Evolutionary conservation across 257 asterid genomes (phyloP), one percentile per base, ranked within the genome.

Genomic region (Mitragyna speciosa): DNA sequence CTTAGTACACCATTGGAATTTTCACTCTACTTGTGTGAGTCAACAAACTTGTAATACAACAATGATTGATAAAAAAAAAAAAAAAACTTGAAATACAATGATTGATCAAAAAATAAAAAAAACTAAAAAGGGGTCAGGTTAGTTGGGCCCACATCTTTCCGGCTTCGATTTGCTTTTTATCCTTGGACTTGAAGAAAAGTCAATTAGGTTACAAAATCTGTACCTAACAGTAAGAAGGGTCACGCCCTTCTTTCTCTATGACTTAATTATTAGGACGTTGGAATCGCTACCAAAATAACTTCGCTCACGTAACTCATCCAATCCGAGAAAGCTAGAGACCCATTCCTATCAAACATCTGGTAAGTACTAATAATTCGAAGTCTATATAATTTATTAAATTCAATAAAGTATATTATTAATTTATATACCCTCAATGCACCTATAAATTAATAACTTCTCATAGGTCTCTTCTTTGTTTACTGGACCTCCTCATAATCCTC

Each of bases 291-390:
- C n/a, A 19, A 20, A 0, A 56, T 56, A 56, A 56, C 26, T n/a
- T 56, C 63, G 2, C 10, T 19, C 63, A 20, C n/a, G 63, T 26
- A 7, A 19, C 49, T 45, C 49, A 45, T 2, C 41, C 41, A 36
- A 36, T 2, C 4, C 41, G 4, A 2, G 41, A 36, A 36, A 36
- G 41, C 41, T 36, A 36, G 41, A 36, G 41, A 36, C 41, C 41
- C 49, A 45, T 8, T 45, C 49, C 49, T 6, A 45, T 45, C 49
- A 26, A 63, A 26, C 12, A 30, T 36, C 71, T 31, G 71, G 71
- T 66, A 66, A 66, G 71, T 30, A 16, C 71, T 12, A 66, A 66
- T 22, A 66, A 66, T 66, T 66, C 71, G 31, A 66, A 66, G 8
- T 63, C 68, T n/a, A 2, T n/a, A 3, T 63, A n/a, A 10, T 2